Percentiles rank a stretch among this genome's conserved stretches.
These are phyloP conservation scores for Emmonsiellopsis sp. DNA, from an alignment of 2,329 filamentous ascomycete genomes.

Conservation along the genomic window DNA sequence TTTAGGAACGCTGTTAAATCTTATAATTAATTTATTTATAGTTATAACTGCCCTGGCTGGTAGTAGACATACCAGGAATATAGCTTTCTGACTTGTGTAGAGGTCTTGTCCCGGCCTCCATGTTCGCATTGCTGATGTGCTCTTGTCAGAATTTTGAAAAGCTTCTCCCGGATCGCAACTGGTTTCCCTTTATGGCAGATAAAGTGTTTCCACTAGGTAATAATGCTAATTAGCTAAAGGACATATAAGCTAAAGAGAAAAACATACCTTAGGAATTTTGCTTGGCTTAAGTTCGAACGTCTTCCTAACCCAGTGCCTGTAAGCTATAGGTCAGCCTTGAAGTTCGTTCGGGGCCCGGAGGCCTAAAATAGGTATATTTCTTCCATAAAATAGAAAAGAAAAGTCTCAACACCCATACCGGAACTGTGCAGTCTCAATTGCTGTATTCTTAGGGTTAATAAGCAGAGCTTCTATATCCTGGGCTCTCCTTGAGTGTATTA, in stretches of 20 bases:
- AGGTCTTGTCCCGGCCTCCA: constrained; percentile 44
- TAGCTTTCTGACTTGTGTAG: constrained; percentile 38
- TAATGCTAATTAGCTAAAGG: constrained; percentile 3
- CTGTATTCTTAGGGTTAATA: constrained; percentile 41
- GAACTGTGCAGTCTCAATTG: constrained; percentile 43
- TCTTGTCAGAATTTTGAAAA: constrained; percentile 42
- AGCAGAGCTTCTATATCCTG: constrained; percentile 39
- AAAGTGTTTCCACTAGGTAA: constrained; percentile 28
- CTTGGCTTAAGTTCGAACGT: constrained; percentile 40
- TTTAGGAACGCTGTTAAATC: constrained; percentile 38
- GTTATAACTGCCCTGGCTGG: not conserved
- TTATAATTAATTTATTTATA: not conserved
- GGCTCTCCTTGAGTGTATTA: constrained; percentile 40
- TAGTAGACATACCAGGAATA: constrained; percentile 38
- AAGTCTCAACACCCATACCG: constrained; percentile 23
- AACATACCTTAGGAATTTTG: constrained; percentile 32
- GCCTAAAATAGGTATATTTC: not conserved
- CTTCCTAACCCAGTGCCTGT: constrained; percentile 45
- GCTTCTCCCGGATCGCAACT: constrained; percentile 41
- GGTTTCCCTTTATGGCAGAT: constrained; percentile 44
- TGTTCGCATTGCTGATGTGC: constrained; percentile 44
- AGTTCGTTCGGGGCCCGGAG: too few relatives aligned
- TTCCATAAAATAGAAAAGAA: not conserved
- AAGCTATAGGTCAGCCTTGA: constrained; percentile 5
- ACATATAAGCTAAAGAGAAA: constrained; percentile 3